Conservation (phyloP, 208 protist species). For the Paratrypanosoma confusum region DNA sequence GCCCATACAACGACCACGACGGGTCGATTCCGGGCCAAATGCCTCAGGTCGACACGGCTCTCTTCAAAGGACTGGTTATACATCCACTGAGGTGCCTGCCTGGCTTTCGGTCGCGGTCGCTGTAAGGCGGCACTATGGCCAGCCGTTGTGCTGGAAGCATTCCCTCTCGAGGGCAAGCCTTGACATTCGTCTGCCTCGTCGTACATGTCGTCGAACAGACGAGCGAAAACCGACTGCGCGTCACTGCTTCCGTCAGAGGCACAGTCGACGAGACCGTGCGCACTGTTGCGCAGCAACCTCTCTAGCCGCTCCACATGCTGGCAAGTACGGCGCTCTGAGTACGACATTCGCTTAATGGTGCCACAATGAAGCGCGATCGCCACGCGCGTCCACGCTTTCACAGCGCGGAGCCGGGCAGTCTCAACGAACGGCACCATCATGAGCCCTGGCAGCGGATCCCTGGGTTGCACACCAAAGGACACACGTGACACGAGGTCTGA, state of each 20-base stretch:
- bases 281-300: slow-evolving; percentile 6
- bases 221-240: too few species aligned
- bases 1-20: slow-evolving; percentile 75
- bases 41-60: slow-evolving; percentile 40
- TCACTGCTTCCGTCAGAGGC: too few species aligned
- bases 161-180: slow-evolving; percentile 5
- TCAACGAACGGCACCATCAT: slow-evolving; percentile 49
- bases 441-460: slow-evolving; percentile 48
- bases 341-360: slow-evolving; percentile 40
- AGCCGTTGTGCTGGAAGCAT: slow-evolving; percentile 20
- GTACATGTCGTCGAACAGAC: neutral
- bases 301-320: slow-evolving; percentile 46
- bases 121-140: slow-evolving; percentile 20
- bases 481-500: slow-evolving; percentile 55
- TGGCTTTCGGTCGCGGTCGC: slow-evolving; percentile 12
- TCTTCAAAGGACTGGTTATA: slow-evolving; percentile 45
- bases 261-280: neutral
- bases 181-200: neutral
- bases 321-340: slow-evolving; percentile 37
- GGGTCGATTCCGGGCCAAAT: slow-evolving; percentile 36
- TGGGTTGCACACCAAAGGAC: slow-evolving; percentile 27
- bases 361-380: slow-evolving; percentile 66
- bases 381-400: slow-evolving; percentile 40
- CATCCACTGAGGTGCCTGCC: slow-evolving; percentile 19
- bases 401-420: slow-evolving; percentile 26